Conservation (phyloP, 2,329 filamentous ascomycete species). For the Alternaria sp. region DNA sequence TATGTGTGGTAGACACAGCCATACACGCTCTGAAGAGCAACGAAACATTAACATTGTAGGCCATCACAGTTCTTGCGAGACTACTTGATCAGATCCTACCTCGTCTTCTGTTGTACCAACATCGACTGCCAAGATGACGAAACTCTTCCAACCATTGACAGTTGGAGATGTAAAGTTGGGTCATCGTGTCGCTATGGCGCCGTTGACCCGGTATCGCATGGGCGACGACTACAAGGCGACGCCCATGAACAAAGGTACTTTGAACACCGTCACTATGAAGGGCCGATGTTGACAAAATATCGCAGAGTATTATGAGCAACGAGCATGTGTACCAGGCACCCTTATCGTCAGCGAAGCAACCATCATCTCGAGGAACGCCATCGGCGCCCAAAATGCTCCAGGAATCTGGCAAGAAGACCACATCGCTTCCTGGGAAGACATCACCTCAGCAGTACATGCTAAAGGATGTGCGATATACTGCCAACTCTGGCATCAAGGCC, state of each 20-base stretch:
- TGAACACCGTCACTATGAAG: neutral
- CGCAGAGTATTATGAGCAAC: slow-evolving; percentile 59
- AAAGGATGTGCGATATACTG: slow-evolving; percentile 64
- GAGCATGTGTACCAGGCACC: slow-evolving; percentile 58
- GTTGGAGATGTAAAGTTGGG: slow-evolving; percentile 35
- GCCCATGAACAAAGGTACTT: slow-evolving; percentile 13
- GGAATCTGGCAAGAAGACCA: slow-evolving; percentile 59
- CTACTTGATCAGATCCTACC: neutral
- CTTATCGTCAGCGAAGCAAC: slow-evolving; percentile 65
- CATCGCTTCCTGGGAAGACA: slow-evolving; percentile 61
- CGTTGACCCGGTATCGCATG: slow-evolving; percentile 48
- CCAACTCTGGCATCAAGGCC: slow-evolving; percentile 66
- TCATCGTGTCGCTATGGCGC: slow-evolving; percentile 44
- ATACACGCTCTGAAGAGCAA: neutral
- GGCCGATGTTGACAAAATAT: neutral
- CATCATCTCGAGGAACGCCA: slow-evolving; percentile 54
- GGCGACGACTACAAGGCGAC: slow-evolving; percentile 53
- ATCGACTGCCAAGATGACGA: slow-evolving; percentile 4
- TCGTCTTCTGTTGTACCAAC: neutral
- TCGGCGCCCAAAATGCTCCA: slow-evolving; percentile 57
- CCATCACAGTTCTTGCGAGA: neutral
- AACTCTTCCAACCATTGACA: slow-evolving; percentile 44
- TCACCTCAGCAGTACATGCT: slow-evolving; percentile 65
- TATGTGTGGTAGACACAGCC: neutral
- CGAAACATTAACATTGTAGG: neutral